These are phyloP conservation scores for Penicillium soppii DNA, from an alignment of 495 filamentous ascomycete species.

Conservation along the genomic window DNA sequence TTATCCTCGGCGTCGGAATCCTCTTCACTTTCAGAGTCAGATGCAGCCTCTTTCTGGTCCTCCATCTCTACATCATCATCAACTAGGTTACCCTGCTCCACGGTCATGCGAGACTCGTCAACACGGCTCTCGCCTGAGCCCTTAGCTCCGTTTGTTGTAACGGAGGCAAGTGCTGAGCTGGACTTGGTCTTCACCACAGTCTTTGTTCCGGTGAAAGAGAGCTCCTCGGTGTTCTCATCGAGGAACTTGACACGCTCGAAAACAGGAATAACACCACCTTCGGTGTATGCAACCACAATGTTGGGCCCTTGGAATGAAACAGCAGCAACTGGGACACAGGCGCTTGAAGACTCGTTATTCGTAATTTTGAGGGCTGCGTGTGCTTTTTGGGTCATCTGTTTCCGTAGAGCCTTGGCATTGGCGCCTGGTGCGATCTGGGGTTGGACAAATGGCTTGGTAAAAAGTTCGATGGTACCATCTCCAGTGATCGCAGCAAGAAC, in stretches of 20 bases:
- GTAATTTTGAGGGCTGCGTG: conserved; percentile 50
- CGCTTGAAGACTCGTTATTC: conserved; percentile 43
- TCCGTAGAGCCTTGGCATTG: conserved; percentile 46
- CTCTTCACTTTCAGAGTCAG: conserved; percentile 36
- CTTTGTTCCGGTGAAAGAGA: conserved; percentile 46
- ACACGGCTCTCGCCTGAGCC: conserved; percentile 59
- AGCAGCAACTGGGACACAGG: conserved; percentile 45
- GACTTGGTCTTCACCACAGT: conserved; percentile 48
- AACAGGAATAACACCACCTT: conserved; percentile 54
- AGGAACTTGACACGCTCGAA: conserved; percentile 56
- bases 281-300: conserved; percentile 51
- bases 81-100: conserved; percentile 46
- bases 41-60: conserved; percentile 40
- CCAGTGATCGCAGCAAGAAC: conserved; percentile 51
- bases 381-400: conserved; percentile 50
- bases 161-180: conserved; percentile 39
- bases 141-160: conserved; percentile 59
- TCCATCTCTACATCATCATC: conserved; percentile 53
- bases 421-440: conserved; percentile 25
- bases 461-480: conserved; percentile 57
- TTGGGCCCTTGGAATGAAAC: conserved; percentile 49
- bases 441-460: conserved; percentile 53
- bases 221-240: conserved; percentile 45
- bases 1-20: conserved; percentile 46
- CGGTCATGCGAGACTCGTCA: conserved; percentile 71